Percentiles rank a stretch among this genome's conserved stretches.
phyloP scores from a whole-genome alignment of 768 basidiomycete species.

The Tylopilus rubrobrunneus region DNA sequence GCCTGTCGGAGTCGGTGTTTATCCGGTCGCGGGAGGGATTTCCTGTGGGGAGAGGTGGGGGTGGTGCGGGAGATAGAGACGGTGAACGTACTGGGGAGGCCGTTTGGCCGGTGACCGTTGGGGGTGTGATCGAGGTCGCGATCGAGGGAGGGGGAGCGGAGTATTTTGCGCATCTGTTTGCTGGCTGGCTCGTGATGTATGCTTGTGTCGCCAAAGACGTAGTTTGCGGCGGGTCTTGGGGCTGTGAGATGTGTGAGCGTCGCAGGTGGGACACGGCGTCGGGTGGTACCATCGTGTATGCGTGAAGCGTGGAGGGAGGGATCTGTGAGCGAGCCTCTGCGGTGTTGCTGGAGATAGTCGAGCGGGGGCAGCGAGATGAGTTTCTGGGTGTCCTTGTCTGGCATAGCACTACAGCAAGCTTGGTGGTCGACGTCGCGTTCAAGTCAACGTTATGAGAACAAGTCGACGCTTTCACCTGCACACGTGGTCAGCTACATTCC shows the following conservation, averaged over 20 bases:
- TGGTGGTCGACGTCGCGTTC: neutral
- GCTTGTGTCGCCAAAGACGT: slow-evolving; percentile 60
- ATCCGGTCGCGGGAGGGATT: slow-evolving; percentile 16
- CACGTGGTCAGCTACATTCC: slow-evolving; percentile 24
- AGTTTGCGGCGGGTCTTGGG: slow-evolving; percentile 61
- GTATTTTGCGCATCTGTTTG: slow-evolving; percentile 49
- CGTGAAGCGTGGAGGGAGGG: slow-evolving; percentile 64
- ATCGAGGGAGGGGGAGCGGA: slow-evolving; percentile 56
- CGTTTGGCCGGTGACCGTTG: slow-evolving; percentile 20
- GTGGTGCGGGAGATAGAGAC: slow-evolving; percentile 9
- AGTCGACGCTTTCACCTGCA: slow-evolving; percentile 18
- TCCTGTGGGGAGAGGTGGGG: slow-evolving; percentile 21
- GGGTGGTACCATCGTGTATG: slow-evolving; percentile 20
- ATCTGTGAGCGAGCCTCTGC: slow-evolving; percentile 82
- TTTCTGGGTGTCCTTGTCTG: slow-evolving; percentile 34
- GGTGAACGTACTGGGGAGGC: slow-evolving; percentile 21
- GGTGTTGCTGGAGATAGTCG: slow-evolving; percentile 74
- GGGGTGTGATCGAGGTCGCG: slow-evolving; percentile 26
- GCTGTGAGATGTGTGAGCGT: slow-evolving; percentile 30
- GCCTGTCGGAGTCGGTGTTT: slow-evolving; percentile 27
- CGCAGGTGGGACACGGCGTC: neutral
- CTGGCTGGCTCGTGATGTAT: slow-evolving; percentile 36
- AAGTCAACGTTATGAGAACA: slow-evolving; percentile 24
- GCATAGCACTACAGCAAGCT: neutral
- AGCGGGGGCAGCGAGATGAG: slow-evolving; percentile 67